Percentiles rank a stretch among this genome's conserved stretches.
phyloP scores from a whole-genome alignment of 2,329 filamentous ascomycete species.

The Penicillium sp. region DNA sequence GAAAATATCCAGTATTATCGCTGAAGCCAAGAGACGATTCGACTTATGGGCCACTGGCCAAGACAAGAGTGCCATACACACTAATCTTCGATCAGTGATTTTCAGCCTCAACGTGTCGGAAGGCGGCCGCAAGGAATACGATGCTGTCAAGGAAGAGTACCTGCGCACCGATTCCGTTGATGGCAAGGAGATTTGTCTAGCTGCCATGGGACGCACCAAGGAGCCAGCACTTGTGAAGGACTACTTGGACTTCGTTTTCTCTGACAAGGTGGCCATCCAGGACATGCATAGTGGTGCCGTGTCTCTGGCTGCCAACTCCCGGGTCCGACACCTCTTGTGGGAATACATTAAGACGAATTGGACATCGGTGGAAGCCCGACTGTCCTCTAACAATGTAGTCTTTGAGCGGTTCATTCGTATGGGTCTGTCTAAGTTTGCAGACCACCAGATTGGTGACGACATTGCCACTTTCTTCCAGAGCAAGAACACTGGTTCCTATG shows the following conservation, averaged over 20 bases:
- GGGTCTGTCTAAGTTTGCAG: slow-evolving; percentile 75
- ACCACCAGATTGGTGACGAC: slow-evolving; percentile 67
- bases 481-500: slow-evolving; percentile 83
- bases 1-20: slow-evolving; percentile 54
- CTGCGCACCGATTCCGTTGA: slow-evolving; percentile 79
- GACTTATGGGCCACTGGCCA: slow-evolving; percentile 68
- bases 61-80: slow-evolving; percentile 70
- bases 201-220: slow-evolving; percentile 71
- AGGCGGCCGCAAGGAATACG: slow-evolving; percentile 67
- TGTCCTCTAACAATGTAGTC: slow-evolving; percentile 79
- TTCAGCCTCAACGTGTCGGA: slow-evolving; percentile 78
- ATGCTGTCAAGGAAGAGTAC: slow-evolving; percentile 82
- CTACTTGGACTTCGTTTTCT: slow-evolving; percentile 73
- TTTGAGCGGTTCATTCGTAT: slow-evolving; percentile 84
- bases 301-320: slow-evolving; percentile 69
- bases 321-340: slow-evolving; percentile 76
- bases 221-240: slow-evolving; percentile 66
- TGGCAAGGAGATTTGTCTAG: slow-evolving; percentile 81
- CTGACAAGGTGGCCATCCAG: slow-evolving; percentile 77
- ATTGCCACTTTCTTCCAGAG: slow-evolving; percentile 81
- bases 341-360: slow-evolving; percentile 82
- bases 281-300: slow-evolving; percentile 83
- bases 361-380: slow-evolving; percentile 67
- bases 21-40: slow-evolving; percentile 77
- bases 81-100: slow-evolving; percentile 75